Percentiles rank a stretch among this genome's conserved stretches.
Conservation (phyloP, 164 flowering plant genomes). For the Berberis thunbergii region DNA sequence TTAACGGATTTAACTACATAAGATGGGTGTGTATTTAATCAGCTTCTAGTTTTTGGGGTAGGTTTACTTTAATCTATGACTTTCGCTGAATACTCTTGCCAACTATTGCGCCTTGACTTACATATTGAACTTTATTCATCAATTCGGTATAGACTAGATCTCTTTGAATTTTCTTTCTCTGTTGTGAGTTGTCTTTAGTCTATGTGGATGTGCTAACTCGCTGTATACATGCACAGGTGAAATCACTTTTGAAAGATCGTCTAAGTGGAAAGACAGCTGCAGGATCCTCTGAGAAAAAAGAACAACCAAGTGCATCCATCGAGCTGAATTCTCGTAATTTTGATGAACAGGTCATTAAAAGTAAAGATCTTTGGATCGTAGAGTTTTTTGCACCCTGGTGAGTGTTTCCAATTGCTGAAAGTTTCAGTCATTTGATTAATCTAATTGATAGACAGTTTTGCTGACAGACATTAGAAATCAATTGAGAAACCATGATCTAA, state of each 20-base stretch:
- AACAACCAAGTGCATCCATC: conserved; percentile 55
- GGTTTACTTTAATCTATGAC: too few relatives aligned
- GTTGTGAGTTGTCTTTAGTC: background rate
- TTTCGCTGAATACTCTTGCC: too few relatives aligned
- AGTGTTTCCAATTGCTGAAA: conserved; percentile 16
- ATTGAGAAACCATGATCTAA: too few relatives aligned
- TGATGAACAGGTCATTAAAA: conserved; percentile 76
- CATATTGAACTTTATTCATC: too few relatives aligned
- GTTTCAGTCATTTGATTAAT: too few relatives aligned
- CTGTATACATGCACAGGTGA: conserved; percentile 40
- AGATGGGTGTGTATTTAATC: too few relatives aligned
- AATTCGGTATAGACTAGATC: background rate
- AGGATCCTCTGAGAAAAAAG: conserved; percentile 63
- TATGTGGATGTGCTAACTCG: conserved; percentile 2
- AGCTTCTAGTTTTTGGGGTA: too few relatives aligned
- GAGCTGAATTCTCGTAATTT: conserved; percentile 74
- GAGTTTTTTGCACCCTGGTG: conserved; percentile 99
- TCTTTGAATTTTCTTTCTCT: background rate
- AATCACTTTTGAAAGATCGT: conserved; percentile 72
- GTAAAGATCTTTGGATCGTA: conserved; percentile 95
- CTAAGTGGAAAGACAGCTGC: conserved; percentile 65
- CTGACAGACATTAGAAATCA: too few relatives aligned
- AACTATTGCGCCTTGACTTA: too few relatives aligned
- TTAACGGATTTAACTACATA: too few relatives aligned
- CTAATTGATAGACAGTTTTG: too few relatives aligned